These are phyloP conservation scores for Panellus pusillus DNA, from an alignment of 768 basidiomycete genomes.

Conservation along the genomic window DNA sequence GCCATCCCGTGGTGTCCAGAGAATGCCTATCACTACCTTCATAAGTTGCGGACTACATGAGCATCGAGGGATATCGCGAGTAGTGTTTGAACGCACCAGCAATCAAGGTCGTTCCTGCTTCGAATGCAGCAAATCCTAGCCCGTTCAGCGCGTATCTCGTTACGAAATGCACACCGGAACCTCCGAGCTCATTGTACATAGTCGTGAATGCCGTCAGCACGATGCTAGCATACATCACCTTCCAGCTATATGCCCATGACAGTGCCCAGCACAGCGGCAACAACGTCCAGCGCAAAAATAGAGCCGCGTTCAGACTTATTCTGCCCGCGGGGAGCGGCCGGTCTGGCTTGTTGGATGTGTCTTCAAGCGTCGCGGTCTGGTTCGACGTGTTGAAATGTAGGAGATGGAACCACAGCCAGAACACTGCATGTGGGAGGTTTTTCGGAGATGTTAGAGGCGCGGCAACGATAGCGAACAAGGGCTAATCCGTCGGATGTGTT, in stretches of 20 bases:
- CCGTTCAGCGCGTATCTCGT: constrained; percentile 17
- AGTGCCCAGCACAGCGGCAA: constrained; percentile 27
- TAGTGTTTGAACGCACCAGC: constrained; percentile 10
- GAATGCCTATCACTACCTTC: constrained; percentile 22
- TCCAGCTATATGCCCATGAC: constrained; percentile 14
- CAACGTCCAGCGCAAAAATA: constrained; percentile 32
- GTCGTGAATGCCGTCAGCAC: constrained; percentile 14
- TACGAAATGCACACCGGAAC: constrained; percentile 10
- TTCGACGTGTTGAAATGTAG: constrained; percentile 40
- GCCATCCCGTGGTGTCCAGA: constrained; percentile 27
- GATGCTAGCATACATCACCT: constrained; percentile 16
- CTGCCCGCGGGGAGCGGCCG: constrained; percentile 35
- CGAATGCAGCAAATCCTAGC: constrained; percentile 20
- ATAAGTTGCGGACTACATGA: background rate
- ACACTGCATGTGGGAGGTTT: constrained; percentile 24
- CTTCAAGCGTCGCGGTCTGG: constrained; percentile 32
- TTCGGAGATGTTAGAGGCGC: constrained; percentile 12
- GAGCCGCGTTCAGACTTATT: constrained; percentile 24
- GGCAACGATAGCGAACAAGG: constrained; percentile 21
- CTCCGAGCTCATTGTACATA: constrained; percentile 20
- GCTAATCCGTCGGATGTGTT: background rate
- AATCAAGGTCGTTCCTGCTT: constrained; percentile 20
- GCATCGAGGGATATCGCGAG: background rate
- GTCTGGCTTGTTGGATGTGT: constrained; percentile 33
- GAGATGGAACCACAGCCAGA: constrained; percentile 41